Conservation (phyloP, 805 yeast species). For the Yarrowia deformans region DNA sequence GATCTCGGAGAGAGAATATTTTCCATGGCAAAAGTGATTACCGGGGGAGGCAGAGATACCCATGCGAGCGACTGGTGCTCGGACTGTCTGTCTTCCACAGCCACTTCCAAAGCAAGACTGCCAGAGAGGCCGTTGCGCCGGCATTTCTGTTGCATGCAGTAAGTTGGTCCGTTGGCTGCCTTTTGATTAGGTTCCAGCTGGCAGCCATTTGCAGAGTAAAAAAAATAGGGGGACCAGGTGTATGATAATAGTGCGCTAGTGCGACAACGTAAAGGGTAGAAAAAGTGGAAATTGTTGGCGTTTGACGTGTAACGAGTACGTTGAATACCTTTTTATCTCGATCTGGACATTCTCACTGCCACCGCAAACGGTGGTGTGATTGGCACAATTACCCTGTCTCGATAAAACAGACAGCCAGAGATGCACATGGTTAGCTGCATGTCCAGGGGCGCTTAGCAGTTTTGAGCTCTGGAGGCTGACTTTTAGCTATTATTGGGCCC, state of each 20-base stretch:
- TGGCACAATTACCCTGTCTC: constrained; percentile 1
- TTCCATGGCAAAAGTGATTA: too few species aligned
- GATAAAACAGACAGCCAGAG: neutral
- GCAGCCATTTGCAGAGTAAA: constrained; percentile 22
- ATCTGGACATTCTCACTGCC: neutral
- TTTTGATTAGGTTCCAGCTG: constrained; percentile 31
- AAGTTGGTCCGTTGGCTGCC: constrained; percentile 35
- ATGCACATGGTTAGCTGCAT: constrained; percentile 36
- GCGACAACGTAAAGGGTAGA: too few species aligned
- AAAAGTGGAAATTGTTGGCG: too few species aligned
- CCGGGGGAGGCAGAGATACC: too few species aligned
- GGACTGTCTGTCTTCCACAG: neutral
- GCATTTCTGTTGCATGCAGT: constrained; percentile 36
- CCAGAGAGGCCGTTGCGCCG: constrained; percentile 4
- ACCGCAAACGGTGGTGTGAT: neutral
- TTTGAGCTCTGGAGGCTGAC: neutral
- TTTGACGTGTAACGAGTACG: too few species aligned
- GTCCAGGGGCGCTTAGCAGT: constrained; percentile 33
- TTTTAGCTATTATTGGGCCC: constrained; percentile 10
- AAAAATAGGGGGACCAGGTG: constrained; percentile 8
- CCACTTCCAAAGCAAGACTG: constrained; percentile 8
- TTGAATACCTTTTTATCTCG: neutral
- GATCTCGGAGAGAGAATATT: too few species aligned
- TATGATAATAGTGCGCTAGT: too few species aligned
- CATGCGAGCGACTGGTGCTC: too few species aligned